Evolutionary conservation across 305 asterid genomes (phyloP).

Genomic region (Andrographis paniculata): DNA sequence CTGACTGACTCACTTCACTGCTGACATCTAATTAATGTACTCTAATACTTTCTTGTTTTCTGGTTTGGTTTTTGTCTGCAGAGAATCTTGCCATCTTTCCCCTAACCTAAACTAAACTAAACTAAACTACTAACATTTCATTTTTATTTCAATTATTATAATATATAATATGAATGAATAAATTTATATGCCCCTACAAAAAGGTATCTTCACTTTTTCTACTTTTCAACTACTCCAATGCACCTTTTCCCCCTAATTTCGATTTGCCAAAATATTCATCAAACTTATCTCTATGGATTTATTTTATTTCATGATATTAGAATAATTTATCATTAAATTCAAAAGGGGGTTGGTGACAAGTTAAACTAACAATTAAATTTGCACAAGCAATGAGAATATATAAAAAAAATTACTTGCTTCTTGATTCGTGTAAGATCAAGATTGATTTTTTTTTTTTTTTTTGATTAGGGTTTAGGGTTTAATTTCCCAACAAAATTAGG

Average conservation of each 20-base stretch:
- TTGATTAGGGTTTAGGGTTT: too few species aligned
- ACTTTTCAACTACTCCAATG: neutral
- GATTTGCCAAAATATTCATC: neutral
- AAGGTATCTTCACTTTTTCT: neutral
- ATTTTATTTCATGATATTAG: neutral
- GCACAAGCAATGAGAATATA: too few species aligned
- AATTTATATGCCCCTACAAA: neutral
- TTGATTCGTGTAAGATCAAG: too few species aligned
- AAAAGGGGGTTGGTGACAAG: too few species aligned
- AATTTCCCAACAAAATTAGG: too few species aligned
- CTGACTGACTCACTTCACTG: too few species aligned
- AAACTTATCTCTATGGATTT: neutral
- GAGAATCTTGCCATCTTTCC: slow-evolving; percentile 1
- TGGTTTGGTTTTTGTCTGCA: neutral
- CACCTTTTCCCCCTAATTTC: neutral
- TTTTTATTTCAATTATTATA: too few species aligned
- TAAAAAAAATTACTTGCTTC: too few species aligned
- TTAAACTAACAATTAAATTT: too few species aligned
- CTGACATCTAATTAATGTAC: neutral
- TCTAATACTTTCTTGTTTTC: slow-evolving; percentile 1
- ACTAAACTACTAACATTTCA: neutral
- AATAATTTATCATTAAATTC: too few species aligned
- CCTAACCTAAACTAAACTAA: too few species aligned
- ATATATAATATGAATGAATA: neutral
- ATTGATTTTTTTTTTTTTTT: too few species aligned